Conservation (phyloP, 805 yeast species). For the Saccharomycopsis fodiens region DNA sequence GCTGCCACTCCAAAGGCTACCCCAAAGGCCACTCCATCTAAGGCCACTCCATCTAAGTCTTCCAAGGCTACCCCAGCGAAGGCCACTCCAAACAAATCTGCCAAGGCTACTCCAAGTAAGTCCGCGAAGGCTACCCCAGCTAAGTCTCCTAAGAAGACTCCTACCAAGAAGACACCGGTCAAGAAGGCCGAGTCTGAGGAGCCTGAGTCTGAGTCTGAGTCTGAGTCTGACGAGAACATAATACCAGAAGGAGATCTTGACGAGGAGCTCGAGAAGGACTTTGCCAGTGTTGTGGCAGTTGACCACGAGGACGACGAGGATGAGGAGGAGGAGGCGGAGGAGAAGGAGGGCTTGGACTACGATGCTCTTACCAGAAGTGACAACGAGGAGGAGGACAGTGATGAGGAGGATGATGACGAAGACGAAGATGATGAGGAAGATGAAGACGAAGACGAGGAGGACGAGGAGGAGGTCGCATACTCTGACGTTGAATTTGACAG, state of each 20-base stretch:
- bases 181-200: constrained; percentile 2
- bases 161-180: too few species aligned
- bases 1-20: too few species aligned
- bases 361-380: constrained; percentile 52
- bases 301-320: constrained; percentile 30
- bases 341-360: constrained; percentile 39
- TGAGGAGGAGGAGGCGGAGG: constrained; percentile 39
- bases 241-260: constrained; percentile 22
- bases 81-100: too few species aligned
- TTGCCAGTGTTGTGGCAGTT: constrained; percentile 23
- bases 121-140: too few species aligned
- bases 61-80: too few species aligned
- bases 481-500: constrained; percentile 90
- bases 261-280: constrained; percentile 27
- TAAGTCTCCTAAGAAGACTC: too few species aligned
- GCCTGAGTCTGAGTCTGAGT: constrained; percentile 12
- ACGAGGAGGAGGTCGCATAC: constrained; percentile 75
- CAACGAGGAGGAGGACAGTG: constrained; percentile 35
- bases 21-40: too few species aligned
- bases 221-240: constrained; percentile 21
- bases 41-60: too few species aligned
- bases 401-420: constrained; percentile 28
- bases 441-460: constrained; percentile 41
- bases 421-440: constrained; percentile 33
- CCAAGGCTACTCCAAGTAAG: too few species aligned